These are phyloP conservation scores for Fusarium sp. DNA, from an alignment of 2,329 filamentous ascomycete species.

Conservation along the genomic window DNA sequence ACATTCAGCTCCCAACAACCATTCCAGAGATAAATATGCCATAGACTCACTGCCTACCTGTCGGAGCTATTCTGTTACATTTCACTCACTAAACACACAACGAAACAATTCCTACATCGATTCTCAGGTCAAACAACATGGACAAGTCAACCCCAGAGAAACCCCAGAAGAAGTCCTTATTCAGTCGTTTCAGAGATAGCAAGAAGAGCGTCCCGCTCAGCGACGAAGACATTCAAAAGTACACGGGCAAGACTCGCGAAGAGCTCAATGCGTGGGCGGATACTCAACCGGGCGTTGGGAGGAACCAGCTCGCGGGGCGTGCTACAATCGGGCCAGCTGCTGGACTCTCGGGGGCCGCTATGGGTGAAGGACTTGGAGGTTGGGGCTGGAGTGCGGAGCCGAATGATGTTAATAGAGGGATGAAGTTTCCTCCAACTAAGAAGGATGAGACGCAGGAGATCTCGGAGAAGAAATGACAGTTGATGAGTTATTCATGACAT, in stretches of 20 bases:
- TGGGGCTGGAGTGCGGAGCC: slow-evolving; percentile 52
- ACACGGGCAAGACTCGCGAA: slow-evolving; percentile 57
- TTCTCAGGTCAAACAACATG: slow-evolving; percentile 4
- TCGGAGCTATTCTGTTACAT: background rate
- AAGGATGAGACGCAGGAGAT: background rate
- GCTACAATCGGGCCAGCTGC: slow-evolving; percentile 49
- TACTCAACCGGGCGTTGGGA: slow-evolving; percentile 56
- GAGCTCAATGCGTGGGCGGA: slow-evolving; percentile 56
- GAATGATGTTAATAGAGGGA: slow-evolving; percentile 47
- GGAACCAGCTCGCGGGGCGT: slow-evolving; percentile 56
- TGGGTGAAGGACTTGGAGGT: slow-evolving; percentile 52
- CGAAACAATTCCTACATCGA: background rate
- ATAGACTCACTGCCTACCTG: background rate
- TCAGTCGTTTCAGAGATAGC: slow-evolving; percentile 51
- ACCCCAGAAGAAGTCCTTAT: slow-evolving; percentile 43
- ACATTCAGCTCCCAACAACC: background rate
- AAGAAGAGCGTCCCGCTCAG: slow-evolving; percentile 52
- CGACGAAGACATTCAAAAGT: slow-evolving; percentile 58
- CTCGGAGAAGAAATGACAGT: slow-evolving; percentile 12
- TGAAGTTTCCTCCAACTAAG: slow-evolving; percentile 54
- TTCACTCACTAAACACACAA: background rate
- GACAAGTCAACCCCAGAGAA: slow-evolving; percentile 14
- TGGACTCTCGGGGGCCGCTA: slow-evolving; percentile 51
- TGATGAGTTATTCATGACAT: background rate
- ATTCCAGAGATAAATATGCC: slow-evolving; percentile 18